A percentile compares a stretch with the other conserved stretches of the same genome.
Evolutionary conservation across 305 asterid genomes (phyloP).

Genomic region (Withania somnifera): DNA sequence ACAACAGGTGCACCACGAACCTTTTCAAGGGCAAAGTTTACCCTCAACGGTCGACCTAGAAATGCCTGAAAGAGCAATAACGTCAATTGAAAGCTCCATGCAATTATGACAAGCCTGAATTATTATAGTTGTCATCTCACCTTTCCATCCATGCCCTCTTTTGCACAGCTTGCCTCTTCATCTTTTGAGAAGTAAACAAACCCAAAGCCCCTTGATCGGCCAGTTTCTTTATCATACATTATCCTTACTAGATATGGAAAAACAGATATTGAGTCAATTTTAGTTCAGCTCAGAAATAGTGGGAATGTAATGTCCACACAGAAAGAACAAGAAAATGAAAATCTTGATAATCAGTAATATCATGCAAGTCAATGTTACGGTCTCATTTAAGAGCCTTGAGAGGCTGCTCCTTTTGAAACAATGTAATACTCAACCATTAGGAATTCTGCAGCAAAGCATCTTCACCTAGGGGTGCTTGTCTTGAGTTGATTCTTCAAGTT

Average conservation of each 20-base stretch:
- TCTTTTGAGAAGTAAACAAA: constrained; percentile 33
- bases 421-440: background rate
- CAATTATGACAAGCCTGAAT: background rate
- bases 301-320: background rate
- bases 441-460: background rate
- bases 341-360: background rate
- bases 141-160: constrained; percentile 45
- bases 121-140: constrained; percentile 7
- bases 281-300: background rate
- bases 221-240: constrained; percentile 32
- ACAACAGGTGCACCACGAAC: constrained; percentile 40
- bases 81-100: background rate
- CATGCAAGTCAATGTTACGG: background rate
- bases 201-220: constrained; percentile 44
- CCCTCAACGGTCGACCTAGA: constrained; percentile 39
- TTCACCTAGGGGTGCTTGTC: background rate
- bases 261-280: background rate
- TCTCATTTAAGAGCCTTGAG: background rate
- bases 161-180: constrained; percentile 30
- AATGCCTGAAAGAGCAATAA: constrained; percentile 22
- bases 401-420: background rate
- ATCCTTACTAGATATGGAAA: constrained; percentile 20
- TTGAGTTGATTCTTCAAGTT: background rate
- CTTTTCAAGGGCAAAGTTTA: constrained; percentile 33
- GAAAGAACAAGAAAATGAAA: background rate